Conservation (phyloP, 129 eudicot genomes). For the Saussurea involucrata region DNA sequence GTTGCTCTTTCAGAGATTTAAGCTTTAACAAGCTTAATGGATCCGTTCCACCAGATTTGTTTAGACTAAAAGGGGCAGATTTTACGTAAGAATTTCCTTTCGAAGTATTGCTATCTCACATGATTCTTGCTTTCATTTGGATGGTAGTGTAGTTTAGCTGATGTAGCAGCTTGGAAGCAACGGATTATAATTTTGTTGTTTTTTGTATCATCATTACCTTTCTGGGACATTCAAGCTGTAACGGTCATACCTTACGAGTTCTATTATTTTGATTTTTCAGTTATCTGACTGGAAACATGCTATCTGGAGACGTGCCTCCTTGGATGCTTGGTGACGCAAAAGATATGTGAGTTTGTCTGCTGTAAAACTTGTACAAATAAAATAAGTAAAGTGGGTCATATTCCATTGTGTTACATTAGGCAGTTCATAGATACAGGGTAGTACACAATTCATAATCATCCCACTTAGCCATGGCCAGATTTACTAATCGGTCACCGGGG, state of each 20-base stretch:
- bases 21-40: conserved; percentile 58
- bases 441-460: background rate
- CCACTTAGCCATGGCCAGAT: background rate
- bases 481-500: background rate
- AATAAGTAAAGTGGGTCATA: no score
- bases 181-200: no score
- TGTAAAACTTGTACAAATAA: background rate
- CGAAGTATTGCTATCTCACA: background rate
- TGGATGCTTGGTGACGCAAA: conserved; percentile 45
- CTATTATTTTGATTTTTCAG: conserved; percentile 10
- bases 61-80: conserved; percentile 2
- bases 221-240: no score
- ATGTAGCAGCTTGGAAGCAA: no score
- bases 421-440: background rate
- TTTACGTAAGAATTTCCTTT: conserved; percentile 29
- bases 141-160: no score
- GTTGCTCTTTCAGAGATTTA: no score
- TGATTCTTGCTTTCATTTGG: background rate
- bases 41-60: conserved; percentile 21
- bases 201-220: no score
- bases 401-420: background rate
- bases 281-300: conserved; percentile 50
- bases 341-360: conserved; percentile 28
- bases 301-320: conserved; percentile 46
- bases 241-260: background rate